Base-by-base conservation (phyloP, 495 filamentous ascomycete species). In the Evernia prunastri region DNA sequence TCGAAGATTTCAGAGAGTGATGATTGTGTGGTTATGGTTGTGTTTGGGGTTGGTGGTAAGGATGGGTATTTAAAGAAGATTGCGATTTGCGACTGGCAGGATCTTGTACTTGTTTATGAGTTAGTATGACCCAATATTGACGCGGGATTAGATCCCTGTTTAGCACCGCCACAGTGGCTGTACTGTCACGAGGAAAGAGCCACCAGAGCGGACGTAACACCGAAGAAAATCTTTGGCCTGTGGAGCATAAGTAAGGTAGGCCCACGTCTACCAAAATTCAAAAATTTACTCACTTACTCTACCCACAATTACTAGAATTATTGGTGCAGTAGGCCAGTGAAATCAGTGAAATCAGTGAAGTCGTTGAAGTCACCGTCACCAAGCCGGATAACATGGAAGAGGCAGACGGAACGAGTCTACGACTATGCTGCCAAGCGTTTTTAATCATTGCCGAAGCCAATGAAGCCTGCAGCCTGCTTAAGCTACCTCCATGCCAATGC, bases 81-180 rank as follows among this genome's bases (percentile, higher is more conserved):
- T 54, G 51, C 51, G 27, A 31, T 4, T 17, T 20, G 18, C 45
- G 15, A 13, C 36, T 37, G 47, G 29, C 47, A 51, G 23, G 45
- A 49, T 12, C 11, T 31, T 23, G 1, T 3, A 13, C 10, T 37
- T 7, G 6, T 37, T 6, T 12, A 6, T 37, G 6, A 37, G 15
- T 29, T 51, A 20, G 4, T 51, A 29, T 51, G 23, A 13, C 47
- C n/a, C n/a, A n/a, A 49, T 49, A 25, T 49, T 27, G 17, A 49
- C 45, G 45, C 45, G 45, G 8, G 10, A 45, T n/a, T 25, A 27
- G 45, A 51, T 51, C 47, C 47, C 47, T 51, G 47, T 15, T 17
- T 0, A 43, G 3, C 6, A 49, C 45, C 47, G 51, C 51, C 51
- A 54, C 51, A 54, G 51, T 54, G 51, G 51, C 51, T 54, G 51